These are phyloP conservation scores for Purshia tridentata DNA, from an alignment of 306 rosid genomes.

Conservation along the genomic window DNA sequence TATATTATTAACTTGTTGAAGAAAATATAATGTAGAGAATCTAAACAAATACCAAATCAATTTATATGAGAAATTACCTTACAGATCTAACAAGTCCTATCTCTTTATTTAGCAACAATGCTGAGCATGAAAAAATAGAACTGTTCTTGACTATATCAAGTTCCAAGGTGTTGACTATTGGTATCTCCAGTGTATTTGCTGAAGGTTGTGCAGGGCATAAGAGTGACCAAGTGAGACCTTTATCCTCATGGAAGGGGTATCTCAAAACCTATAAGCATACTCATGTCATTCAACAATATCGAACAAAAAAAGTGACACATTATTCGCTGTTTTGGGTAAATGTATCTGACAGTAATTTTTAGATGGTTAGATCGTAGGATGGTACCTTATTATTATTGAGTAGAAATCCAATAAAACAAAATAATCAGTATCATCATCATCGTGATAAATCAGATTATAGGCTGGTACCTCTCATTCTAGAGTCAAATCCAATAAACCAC, in stretches of 20 bases:
- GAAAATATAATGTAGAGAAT: not conserved
- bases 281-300: not conserved
- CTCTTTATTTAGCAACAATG: conserved; percentile 4
- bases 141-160: not conserved
- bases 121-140: not conserved
- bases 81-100: not conserved
- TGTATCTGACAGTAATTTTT: not conserved
- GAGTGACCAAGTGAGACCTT: not conserved
- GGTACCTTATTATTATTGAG: too few relatives aligned
- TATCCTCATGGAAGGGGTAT: not conserved
- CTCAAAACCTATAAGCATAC: not conserved
- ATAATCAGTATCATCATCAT: too few relatives aligned
- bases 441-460: not conserved
- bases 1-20: not conserved
- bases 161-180: not conserved
- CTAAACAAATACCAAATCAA: not conserved
- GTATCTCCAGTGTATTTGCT: not conserved
- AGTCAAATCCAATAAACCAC: not conserved
- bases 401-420: too few relatives aligned
- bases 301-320: not conserved
- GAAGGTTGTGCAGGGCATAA: not conserved
- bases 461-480: conserved; percentile 8
- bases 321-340: not conserved
- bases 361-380: not conserved
- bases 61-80: not conserved